Percentiles rank a stretch among this genome's conserved stretches.
Evolutionary conservation across 257 asterid species (phyloP).

Genomic region (Coffea canephora): DNA sequence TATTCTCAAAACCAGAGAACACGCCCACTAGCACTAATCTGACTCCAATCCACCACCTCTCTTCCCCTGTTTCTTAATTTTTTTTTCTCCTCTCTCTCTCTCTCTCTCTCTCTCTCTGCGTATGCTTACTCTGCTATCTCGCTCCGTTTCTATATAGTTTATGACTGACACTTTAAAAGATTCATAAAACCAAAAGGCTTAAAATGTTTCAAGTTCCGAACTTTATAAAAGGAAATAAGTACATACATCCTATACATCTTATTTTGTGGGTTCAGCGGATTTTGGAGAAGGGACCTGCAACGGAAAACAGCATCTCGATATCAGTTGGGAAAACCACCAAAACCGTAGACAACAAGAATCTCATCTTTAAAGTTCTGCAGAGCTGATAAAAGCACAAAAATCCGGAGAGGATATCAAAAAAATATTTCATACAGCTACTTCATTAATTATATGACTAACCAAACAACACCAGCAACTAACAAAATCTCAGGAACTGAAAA

Average conservation of each 20-base stretch:
- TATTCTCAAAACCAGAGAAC: constrained; percentile 52
- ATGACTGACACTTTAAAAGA: constrained; percentile 27
- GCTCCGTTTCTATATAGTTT: constrained; percentile 4
- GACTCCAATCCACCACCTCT: constrained; percentile 47
- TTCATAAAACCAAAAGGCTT: constrained; percentile 28
- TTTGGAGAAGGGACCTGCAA: constrained; percentile 41
- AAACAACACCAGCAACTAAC: constrained; percentile 38
- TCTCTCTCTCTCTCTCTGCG: constrained; percentile 19
- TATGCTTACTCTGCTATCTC: constrained; percentile 14
- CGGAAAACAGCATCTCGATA: constrained; percentile 78
- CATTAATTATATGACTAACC: constrained; percentile 15
- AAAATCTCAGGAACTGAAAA: constrained; percentile 11
- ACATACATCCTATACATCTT: constrained; percentile 9
- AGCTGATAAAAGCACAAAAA: constrained; percentile 27
- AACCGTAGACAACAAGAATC: constrained; percentile 82
- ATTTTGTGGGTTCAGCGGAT: constrained; percentile 23
- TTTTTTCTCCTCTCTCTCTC: constrained; percentile 25
- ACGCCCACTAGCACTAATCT: constrained; percentile 44
- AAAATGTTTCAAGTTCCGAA: constrained; percentile 47
- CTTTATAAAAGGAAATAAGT: constrained; percentile 29
- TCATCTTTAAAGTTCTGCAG: constrained; percentile 39
- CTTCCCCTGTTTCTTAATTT: constrained; percentile 3
- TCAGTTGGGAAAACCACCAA: constrained; percentile 59
- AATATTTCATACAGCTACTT: neutral
- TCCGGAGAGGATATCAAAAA: constrained; percentile 27